Base-by-base conservation (phyloP, 1,139 yeast genomes). In the Saccharomyces hybrid region DNA sequence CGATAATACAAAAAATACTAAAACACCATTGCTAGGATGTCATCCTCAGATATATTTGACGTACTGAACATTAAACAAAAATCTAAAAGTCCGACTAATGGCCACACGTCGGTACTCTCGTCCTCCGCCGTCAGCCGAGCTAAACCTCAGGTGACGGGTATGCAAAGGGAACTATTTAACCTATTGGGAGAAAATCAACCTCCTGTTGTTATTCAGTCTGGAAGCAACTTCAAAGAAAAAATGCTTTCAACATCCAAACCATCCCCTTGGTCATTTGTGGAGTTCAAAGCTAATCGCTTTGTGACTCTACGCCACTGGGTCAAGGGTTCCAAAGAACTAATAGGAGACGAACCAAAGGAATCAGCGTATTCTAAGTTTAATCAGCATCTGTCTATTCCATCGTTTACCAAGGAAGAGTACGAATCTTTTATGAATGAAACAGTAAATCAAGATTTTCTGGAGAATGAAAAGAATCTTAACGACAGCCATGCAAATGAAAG, bases 111-210 rank as follows among this genome's bases (percentile, higher is more conserved):
- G 2, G 56, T 58, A 31, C 56, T 55, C 48, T 42, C 58, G 55
- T 46, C 63, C 52, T 51, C 57, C 11, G 46, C 55, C 3, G 51
- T 58, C 31, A 60, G 58, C 49, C 57, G 63, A 49, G 62, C 63
- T 27, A 64, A 70, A 46, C 75, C 76, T 4, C 78, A 78, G 58
- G 80, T 79, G 58, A 82, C 88, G 16, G 97, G 97, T 23, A 86
- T 93, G 83, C 95, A 89, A 59, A 78, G 99, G 61, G 99, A 93
- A 69, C 75, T 93, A 53, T 91, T 86, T 70, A 87, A 86, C 62
- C 76, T 95, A 56, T 75, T 95, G 46, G 99, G 99, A 1, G 93
- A 95, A 47, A 90, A 89, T 70, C 84, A 96, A 1, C 97, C 99
- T 0, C 95, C 99, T 1, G 82, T 90, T 2, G 76, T 76, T 49